A percentile compares a stretch with the other conserved stretches of the same genome.
Evolutionary conservation across 495 filamentous ascomycete species (phyloP).

Genomic region (Thermochaetoides thermophila): DNA sequence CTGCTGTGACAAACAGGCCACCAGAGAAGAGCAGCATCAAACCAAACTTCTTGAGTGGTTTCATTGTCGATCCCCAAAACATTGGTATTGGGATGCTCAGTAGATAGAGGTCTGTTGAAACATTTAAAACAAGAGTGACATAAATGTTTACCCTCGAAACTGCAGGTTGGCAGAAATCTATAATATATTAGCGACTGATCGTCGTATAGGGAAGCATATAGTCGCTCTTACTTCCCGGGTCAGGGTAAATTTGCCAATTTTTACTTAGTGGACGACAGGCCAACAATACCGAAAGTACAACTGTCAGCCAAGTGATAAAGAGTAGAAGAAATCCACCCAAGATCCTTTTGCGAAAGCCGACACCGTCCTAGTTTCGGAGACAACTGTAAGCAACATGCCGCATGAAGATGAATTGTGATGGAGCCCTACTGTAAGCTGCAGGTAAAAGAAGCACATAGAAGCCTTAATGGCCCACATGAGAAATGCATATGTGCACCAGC

Average conservation of each 20-base stretch:
- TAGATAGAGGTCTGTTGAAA: conserved; percentile 38
- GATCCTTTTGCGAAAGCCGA: conserved; percentile 37
- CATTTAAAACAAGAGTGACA: conserved; percentile 33
- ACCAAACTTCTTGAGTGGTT: conserved; percentile 30
- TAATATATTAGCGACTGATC: neutral
- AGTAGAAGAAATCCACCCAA: conserved; percentile 38
- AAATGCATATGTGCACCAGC: conserved; percentile 43
- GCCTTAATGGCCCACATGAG: conserved; percentile 45
- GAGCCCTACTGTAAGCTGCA: conserved; percentile 38
- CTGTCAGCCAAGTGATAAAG: conserved; percentile 36
- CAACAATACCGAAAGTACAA: conserved; percentile 37
- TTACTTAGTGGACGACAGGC: conserved; percentile 35
- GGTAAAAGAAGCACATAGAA: conserved; percentile 44
- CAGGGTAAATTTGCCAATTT: conserved; percentile 42
- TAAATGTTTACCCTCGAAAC: conserved; percentile 30
- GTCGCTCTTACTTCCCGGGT: conserved; percentile 33
- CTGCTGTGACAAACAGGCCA: conserved; percentile 34
- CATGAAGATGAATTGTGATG: too few relatives aligned
- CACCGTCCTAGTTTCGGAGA: conserved; percentile 21
- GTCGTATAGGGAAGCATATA: neutral
- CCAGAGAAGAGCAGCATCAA: conserved; percentile 35
- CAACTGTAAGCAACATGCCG: neutral
- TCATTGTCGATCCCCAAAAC: conserved; percentile 33
- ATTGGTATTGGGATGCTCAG: conserved; percentile 39
- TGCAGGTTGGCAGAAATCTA: conserved; percentile 36